Percentiles rank a stretch among this genome's conserved stretches.
Evolutionary conservation across 441 rosid species (phyloP).

Genomic region (Syzygium syzygioides): DNA sequence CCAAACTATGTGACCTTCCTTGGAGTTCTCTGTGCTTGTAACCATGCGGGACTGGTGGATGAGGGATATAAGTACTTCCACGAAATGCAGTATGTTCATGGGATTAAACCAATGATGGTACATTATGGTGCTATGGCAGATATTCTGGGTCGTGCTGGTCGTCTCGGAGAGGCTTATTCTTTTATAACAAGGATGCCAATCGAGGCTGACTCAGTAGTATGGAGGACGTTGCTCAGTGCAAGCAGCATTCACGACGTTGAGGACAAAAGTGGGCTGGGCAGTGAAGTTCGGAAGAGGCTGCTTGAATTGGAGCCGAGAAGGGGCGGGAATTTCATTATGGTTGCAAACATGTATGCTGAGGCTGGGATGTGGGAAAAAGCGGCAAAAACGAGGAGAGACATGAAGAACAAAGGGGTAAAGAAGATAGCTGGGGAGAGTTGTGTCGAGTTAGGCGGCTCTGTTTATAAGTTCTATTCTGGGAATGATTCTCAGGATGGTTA

Average conservation of each 20-base stretch:
- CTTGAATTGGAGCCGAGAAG: constrained; percentile 70
- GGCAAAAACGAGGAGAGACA: constrained; percentile 43
- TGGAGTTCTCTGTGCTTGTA: constrained; percentile 79
- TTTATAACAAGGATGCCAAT: constrained; percentile 43
- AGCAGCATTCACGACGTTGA: constrained; percentile 36
- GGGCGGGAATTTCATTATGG: constrained; percentile 62
- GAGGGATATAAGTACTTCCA: constrained; percentile 56
- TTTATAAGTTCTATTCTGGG: constrained; percentile 62
- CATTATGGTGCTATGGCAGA: constrained; percentile 78
- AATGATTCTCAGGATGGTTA: constrained; percentile 26
- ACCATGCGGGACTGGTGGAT: constrained; percentile 70
- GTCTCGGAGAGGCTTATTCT: constrained; percentile 45
- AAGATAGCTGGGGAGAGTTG: constrained; percentile 61
- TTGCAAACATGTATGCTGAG: constrained; percentile 68
- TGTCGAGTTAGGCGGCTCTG: constrained; percentile 43
- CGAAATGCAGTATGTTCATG: constrained; percentile 55
- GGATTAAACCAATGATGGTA: constrained; percentile 54
- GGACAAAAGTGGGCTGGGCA: constrained; percentile 32
- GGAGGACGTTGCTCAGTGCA: constrained; percentile 74
- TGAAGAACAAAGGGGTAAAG: constrained; percentile 50
- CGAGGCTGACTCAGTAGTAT: constrained; percentile 49
- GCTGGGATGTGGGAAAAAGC: constrained; percentile 80
- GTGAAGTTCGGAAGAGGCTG: constrained; percentile 47
- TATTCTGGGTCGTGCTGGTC: constrained; percentile 63
- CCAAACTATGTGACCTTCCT: constrained; percentile 86